These are phyloP conservation scores for Diaporthe sp. DNA, from an alignment of 2,329 filamentous ascomycete genomes.

Conservation along the genomic window DNA sequence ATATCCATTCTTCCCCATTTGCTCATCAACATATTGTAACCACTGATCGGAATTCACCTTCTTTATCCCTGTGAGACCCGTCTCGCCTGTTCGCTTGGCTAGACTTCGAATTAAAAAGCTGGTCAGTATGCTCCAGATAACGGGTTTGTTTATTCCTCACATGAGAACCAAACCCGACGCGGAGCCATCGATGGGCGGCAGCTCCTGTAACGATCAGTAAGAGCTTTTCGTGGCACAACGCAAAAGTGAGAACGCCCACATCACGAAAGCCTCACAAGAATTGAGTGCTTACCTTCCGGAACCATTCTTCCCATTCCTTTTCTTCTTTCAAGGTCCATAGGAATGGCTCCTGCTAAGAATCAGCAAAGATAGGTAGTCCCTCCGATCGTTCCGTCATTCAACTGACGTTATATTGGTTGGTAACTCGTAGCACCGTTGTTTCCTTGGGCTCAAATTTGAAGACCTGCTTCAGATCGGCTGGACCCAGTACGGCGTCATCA, in stretches of 20 bases:
- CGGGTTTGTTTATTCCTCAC: not conserved
- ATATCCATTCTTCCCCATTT: not conserved
- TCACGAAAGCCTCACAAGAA: not conserved
- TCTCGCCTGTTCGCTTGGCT: constrained; percentile 27
- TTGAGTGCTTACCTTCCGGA: constrained; percentile 9
- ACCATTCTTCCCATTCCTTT: constrained; percentile 34
- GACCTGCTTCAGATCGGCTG: constrained; percentile 22
- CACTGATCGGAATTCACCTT: constrained; percentile 24
- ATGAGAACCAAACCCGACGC: constrained; percentile 30
- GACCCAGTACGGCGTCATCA: constrained; percentile 11
- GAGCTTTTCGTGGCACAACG: not conserved
- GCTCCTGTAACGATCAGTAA: not conserved
- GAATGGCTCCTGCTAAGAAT: not conserved
- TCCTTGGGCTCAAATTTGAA: constrained; percentile 28
- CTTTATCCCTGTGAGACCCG: constrained; percentile 4
- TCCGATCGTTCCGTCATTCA: too few relatives aligned
- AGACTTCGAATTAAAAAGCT: not conserved
- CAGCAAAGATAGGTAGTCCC: not conserved
- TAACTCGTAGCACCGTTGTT: constrained; percentile 13
- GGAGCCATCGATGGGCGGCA: not conserved
- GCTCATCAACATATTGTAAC: constrained; percentile 15
- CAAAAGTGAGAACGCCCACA: not conserved
- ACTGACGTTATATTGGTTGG: not conserved
- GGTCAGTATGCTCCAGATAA: not conserved
- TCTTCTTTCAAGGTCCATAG: constrained; percentile 29